Conservation (phyloP, 768 basidiomycete species). For the Suillus plorans region DNA sequence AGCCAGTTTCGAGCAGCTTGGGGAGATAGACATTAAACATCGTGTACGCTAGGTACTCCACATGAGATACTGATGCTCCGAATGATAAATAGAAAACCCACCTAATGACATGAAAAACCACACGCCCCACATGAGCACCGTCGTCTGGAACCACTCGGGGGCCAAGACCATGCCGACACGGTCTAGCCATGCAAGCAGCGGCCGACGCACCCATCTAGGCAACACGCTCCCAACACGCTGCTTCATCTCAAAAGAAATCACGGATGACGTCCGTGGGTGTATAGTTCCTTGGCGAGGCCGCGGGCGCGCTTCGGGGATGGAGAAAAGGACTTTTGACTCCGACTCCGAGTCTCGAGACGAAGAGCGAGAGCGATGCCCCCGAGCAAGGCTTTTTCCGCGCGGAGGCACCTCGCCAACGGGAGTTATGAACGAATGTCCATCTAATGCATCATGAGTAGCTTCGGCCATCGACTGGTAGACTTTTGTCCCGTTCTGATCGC, state of each 20-base stretch:
- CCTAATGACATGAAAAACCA: conserved; percentile 83
- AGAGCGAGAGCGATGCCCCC: conserved; percentile 29
- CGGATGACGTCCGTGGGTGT: conserved; percentile 37
- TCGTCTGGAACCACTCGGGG: conserved; percentile 76
- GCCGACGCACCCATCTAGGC: conserved; percentile 55
- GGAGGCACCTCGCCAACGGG: conserved; percentile 29
- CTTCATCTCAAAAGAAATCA: conserved; percentile 37
- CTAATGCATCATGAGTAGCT: conserved; percentile 27
- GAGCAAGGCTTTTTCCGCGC: conserved; percentile 22
- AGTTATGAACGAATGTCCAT: conserved; percentile 22
- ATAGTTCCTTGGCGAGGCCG: conserved; percentile 10
- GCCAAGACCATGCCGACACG: conserved; percentile 68
- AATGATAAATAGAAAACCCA: conserved; percentile 30
- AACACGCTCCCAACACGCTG: conserved; percentile 42
- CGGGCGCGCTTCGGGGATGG: conserved; percentile 3
- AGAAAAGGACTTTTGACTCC: conserved; percentile 18
- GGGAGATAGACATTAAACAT: conserved; percentile 95
- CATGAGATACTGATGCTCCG: not conserved
- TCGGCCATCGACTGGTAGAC: conserved; percentile 30
- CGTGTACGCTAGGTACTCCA: conserved; percentile 60
- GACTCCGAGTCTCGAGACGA: conserved; percentile 6
- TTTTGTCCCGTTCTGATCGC: conserved; percentile 23
- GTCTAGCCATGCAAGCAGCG: conserved; percentile 67
- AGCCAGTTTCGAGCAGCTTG: conserved; percentile 69
- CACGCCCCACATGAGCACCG: conserved; percentile 72